A percentile compares a stretch with the other conserved stretches of the same genome.
Evolutionary conservation across 2,329 filamentous ascomycete genomes (phyloP).

Genomic region (Xylariaceae sp.): DNA sequence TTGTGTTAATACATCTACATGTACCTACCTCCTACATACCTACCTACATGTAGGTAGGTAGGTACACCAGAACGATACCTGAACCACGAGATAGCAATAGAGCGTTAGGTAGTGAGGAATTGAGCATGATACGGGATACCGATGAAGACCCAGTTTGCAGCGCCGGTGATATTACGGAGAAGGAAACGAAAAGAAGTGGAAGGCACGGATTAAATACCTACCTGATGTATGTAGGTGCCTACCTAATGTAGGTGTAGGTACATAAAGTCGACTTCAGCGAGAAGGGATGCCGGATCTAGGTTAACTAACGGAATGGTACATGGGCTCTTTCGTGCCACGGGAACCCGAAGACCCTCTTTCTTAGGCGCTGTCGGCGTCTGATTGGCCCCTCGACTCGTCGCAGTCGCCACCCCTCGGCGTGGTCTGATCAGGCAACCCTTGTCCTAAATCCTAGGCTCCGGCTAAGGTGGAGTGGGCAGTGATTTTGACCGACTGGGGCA

Average conservation of each 20-base stretch:
- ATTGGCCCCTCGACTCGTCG: constrained; percentile 18
- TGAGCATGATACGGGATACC: too few relatives aligned
- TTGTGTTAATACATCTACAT: not conserved
- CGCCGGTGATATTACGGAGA: not conserved
- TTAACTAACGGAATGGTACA: constrained; percentile 7
- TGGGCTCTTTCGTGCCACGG: constrained; percentile 5
- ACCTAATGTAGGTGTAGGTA: not conserved
- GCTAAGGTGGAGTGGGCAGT: constrained; percentile 26
- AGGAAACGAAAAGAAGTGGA: not conserved
- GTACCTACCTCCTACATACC: too few relatives aligned
- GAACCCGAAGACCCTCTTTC: constrained; percentile 19
- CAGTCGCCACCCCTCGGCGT: constrained; percentile 21
- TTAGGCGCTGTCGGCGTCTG: constrained; percentile 5
- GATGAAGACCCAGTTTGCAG: too few relatives aligned
- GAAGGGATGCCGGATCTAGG: not conserved
- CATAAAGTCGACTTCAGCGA: not conserved
- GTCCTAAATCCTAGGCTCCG: constrained; percentile 19
- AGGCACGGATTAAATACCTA: not conserved
- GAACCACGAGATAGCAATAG: not conserved
- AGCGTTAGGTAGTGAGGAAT: not conserved
- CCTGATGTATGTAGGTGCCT: too few relatives aligned
- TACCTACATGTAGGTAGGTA: not conserved
- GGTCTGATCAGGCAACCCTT: constrained; percentile 17
- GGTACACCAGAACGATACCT: too few relatives aligned
- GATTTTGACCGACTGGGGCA: constrained; percentile 27